Evolutionary conservation across 2,329 filamentous ascomycete genomes (phyloP).

Genomic region (Xylariaceae sp.): DNA sequence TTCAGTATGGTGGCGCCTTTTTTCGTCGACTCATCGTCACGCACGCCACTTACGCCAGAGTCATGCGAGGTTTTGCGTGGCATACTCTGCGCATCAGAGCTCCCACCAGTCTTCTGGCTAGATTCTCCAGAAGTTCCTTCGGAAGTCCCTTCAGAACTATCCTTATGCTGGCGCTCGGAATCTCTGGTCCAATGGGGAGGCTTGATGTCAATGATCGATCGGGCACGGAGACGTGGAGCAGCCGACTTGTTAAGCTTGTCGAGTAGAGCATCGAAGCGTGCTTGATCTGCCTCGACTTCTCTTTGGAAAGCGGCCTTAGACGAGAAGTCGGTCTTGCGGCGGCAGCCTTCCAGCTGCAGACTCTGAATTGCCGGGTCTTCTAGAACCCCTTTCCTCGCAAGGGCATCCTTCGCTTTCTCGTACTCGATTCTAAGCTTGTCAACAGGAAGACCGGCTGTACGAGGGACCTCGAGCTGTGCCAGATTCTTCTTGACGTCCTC

Average conservation of each 20-base stretch:
- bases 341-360: neutral
- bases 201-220: constrained; percentile 2
- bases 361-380: neutral
- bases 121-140: neutral
- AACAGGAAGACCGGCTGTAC: constrained; percentile 27
- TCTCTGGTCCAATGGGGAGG: constrained; percentile 4
- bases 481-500: constrained; percentile 18
- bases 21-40: constrained; percentile 1
- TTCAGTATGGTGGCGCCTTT: constrained; percentile 25
- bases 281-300: constrained; percentile 1
- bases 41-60: constrained; percentile 22
- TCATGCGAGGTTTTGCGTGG: constrained; percentile 10
- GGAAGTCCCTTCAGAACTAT: neutral
- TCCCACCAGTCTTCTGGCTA: neutral
- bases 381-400: constrained; percentile 6
- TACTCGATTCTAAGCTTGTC: constrained; percentile 24
- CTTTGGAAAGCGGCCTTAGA: neutral
- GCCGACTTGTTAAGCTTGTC: constrained; percentile 28
- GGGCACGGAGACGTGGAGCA: constrained; percentile 6
- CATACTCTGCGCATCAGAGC: neutral
- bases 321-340: neutral
- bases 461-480: constrained; percentile 22
- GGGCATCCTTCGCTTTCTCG: constrained; percentile 11
- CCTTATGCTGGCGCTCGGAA: neutral
- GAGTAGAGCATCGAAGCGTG: constrained; percentile 26